Evolutionary conservation across 768 basidiomycete genomes (phyloP), one percentile per base, ranked within the genome.

Genomic region (Kwoniella heveanensis): DNA sequence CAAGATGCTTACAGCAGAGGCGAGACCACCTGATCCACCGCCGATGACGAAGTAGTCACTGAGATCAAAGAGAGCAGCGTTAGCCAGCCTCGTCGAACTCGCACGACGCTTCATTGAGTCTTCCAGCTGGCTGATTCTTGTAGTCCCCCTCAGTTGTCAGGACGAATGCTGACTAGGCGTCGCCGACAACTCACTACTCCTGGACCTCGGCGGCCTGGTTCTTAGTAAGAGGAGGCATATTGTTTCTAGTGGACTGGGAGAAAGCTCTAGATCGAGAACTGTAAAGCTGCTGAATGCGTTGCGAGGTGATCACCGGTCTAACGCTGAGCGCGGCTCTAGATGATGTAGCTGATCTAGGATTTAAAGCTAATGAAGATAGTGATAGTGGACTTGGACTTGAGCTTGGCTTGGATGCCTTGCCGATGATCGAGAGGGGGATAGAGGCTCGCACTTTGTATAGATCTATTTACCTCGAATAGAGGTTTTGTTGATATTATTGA

Each of bases 1-100:
- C 32, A 32, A 5, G 5, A 13, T 4, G 81, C 89, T 75, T 74
- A 91, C 92, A 65, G 91, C 89, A 59, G 88, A 88, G 10, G 87
- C 95, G 32, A 91, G 87, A 62, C 95, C 96, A 62, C 92, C 96
- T 63, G 91, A 93, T 36, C 96, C 96, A 64, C 92, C 93, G 55
- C 93, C 93, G 71, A 96, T 88, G 70, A 91, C 86, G 54, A 96
- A 85, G 72, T 89, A 87, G 76, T 96, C 93, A 78, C 76, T 77
- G 21, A 19, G 9, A 48, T 8, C 19, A 19, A 3, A 17, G 19
- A 44, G 39, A 19, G 17, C 48, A 22, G 17, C 48, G 22, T 24
- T 17, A 49, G 13, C 25, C 22, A 26, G 48, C 48, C n/a, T n/a
- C n/a, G n/a, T n/a, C n/a, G n/a, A n/a, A n/a, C n/a, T n/a, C n/a